Conservation (phyloP, 148 eudicot genomes). For the Rhododendron mucronatum region DNA sequence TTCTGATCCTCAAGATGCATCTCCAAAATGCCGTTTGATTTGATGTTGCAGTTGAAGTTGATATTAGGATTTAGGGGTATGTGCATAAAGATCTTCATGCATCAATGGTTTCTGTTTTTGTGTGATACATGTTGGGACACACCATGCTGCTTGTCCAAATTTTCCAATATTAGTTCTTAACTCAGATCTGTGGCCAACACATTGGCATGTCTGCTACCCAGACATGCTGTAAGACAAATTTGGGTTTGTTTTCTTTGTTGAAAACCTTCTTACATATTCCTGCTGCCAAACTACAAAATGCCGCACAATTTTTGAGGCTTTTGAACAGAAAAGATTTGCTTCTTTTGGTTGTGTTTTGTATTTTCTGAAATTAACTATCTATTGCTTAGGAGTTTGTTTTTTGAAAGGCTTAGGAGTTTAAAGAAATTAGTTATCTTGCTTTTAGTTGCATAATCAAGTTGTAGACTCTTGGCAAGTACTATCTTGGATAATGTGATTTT, state of each 20-base stretch:
- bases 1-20: not conserved
- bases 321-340: not conserved
- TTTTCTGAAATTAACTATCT: not conserved
- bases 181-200: not conserved
- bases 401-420: too few species aligned
- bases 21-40: not conserved
- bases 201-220: not conserved
- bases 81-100: not conserved
- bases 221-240: not conserved
- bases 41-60: not conserved
- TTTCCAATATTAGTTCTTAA: not conserved
- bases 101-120: not conserved
- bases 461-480: not conserved
- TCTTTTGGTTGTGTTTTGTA: not conserved
- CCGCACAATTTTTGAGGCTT: not conserved
- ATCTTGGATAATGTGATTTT: not conserved
- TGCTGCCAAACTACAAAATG: not conserved
- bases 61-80: not conserved
- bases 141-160: not conserved
- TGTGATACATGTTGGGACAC: not conserved
- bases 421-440: not conserved
- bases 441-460: not conserved
- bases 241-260: not conserved
- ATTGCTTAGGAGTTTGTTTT: not conserved
- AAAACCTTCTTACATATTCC: not conserved